A percentile compares a stretch with the other conserved stretches of the same genome.
Evolutionary conservation across 1,139 yeast genomes (phyloP).

Genomic region (Blastobotrys serpentis): DNA sequence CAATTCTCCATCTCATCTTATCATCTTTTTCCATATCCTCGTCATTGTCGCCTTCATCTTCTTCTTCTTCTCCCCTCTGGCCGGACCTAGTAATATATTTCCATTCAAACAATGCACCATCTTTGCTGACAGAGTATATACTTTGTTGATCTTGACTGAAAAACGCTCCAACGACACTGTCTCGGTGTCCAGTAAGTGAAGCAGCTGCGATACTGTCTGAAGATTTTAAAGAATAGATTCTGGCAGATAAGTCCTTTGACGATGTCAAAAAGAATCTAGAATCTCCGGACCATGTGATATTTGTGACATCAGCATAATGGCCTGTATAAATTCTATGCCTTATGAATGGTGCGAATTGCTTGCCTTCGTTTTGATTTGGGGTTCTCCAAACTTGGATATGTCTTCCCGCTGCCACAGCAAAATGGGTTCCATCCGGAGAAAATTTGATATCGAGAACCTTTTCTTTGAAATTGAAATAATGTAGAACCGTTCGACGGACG

Average conservation of each 20-base stretch:
- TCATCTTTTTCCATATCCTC: conserved; percentile 16
- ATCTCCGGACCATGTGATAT: conserved; percentile 86
- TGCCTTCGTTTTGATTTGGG: conserved; percentile 59
- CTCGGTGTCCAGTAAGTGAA: conserved; percentile 90
- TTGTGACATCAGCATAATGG: conserved; percentile 78
- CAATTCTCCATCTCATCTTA: conserved; percentile 70
- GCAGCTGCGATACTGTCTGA: conserved; percentile 80
- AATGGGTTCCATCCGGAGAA: conserved; percentile 83
- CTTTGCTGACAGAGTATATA: conserved; percentile 88
- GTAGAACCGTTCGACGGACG: conserved; percentile 80
- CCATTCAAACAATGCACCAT: conserved; percentile 94
- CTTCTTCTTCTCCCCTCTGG: conserved; percentile 43
- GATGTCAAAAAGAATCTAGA: conserved; percentile 83
- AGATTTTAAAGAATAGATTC: conserved; percentile 74
- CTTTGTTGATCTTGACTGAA: conserved; percentile 83
- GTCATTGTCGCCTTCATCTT: conserved; percentile 29
- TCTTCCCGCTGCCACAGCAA: conserved; percentile 82
- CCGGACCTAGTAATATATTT: conserved; percentile 64
- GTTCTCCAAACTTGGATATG: conserved; percentile 93
- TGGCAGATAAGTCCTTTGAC: conserved; percentile 86
- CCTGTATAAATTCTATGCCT: conserved; percentile 90
- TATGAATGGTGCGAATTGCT: conserved; percentile 95
- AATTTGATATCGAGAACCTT: conserved; percentile 71
- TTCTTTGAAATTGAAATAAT: conserved; percentile 90
- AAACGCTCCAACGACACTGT: conserved; percentile 81